Evolutionary conservation across 2,329 filamentous ascomycete genomes (phyloP).

Genomic region (Pyrenophora seminiperda): DNA sequence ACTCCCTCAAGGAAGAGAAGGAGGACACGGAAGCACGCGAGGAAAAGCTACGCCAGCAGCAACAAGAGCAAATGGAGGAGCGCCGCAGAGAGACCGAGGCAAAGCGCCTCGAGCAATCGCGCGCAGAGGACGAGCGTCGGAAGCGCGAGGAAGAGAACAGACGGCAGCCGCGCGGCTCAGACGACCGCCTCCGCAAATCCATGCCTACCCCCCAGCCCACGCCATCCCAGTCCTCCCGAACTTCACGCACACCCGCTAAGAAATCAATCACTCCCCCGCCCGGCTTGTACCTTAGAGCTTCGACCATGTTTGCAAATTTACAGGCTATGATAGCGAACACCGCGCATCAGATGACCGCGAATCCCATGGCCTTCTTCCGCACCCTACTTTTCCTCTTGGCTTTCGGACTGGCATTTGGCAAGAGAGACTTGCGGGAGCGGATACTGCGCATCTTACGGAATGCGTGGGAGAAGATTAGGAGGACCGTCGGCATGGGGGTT

Average conservation of each 20-base stretch:
- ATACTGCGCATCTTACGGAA: slow-evolving; percentile 70
- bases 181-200: slow-evolving; percentile 36
- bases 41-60: slow-evolving; percentile 66
- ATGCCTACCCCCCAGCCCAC: slow-evolving; percentile 25
- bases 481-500: slow-evolving; percentile 92
- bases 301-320: slow-evolving; percentile 52
- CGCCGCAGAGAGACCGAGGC: slow-evolving; percentile 52
- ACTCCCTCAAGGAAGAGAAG: slow-evolving; percentile 83
- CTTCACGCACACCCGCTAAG: slow-evolving; percentile 37
- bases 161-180: slow-evolving; percentile 40
- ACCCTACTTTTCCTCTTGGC: slow-evolving; percentile 80
- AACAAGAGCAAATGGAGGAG: slow-evolving; percentile 60
- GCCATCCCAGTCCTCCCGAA: slow-evolving; percentile 37
- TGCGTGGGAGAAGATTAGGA: slow-evolving; percentile 79
- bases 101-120: slow-evolving; percentile 45
- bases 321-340: slow-evolving; percentile 58
- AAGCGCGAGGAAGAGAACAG: slow-evolving; percentile 48
- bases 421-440: slow-evolving; percentile 74
- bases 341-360: slow-evolving; percentile 57
- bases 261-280: slow-evolving; percentile 43
- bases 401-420: slow-evolving; percentile 75
- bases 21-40: slow-evolving; percentile 70
- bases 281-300: slow-evolving; percentile 50
- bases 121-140: slow-evolving; percentile 50
- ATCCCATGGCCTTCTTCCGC: slow-evolving; percentile 61